phyloP scores from a whole-genome alignment of 805 yeast genomes.

The Peterozyma toletana region DNA sequence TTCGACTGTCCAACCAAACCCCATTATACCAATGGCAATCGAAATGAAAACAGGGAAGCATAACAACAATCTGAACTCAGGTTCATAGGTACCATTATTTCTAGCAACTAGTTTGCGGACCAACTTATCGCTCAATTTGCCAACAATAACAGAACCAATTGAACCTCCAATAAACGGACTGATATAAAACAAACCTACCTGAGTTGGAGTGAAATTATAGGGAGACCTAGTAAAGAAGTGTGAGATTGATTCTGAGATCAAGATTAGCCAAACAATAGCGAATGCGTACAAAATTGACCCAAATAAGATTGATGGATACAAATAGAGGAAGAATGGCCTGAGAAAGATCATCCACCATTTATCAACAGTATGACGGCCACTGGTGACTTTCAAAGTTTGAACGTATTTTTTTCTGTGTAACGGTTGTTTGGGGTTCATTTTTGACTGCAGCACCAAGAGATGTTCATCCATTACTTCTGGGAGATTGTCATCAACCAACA shows the following conservation, averaged over 20 bases:
- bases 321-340: conserved; percentile 43
- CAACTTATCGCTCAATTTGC: conserved; percentile 40
- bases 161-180: conserved; percentile 54
- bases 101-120: conserved; percentile 34
- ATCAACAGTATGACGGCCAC: conserved; percentile 44
- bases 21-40: conserved; percentile 45
- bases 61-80: conserved; percentile 53
- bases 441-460: not conserved
- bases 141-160: conserved; percentile 48
- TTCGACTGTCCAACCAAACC: conserved; percentile 54
- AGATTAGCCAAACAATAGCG: conserved; percentile 59
- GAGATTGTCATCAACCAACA: not conserved
- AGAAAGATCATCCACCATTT: conserved; percentile 48
- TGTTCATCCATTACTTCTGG: not conserved
- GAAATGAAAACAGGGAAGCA: conserved; percentile 39
- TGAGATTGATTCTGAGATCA: conserved; percentile 49
- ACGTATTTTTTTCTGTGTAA: conserved; percentile 14
- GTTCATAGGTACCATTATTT: conserved; percentile 53
- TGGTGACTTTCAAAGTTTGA: conserved; percentile 30
- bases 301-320: conserved; percentile 44
- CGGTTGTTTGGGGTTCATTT: not conserved
- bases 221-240: conserved; percentile 38
- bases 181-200: conserved; percentile 46
- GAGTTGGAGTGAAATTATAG: conserved; percentile 35
- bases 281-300: conserved; percentile 45